Base-by-base conservation (phyloP, 2,329 filamentous ascomycete genomes). In the Botrytis sinoallii region DNA sequence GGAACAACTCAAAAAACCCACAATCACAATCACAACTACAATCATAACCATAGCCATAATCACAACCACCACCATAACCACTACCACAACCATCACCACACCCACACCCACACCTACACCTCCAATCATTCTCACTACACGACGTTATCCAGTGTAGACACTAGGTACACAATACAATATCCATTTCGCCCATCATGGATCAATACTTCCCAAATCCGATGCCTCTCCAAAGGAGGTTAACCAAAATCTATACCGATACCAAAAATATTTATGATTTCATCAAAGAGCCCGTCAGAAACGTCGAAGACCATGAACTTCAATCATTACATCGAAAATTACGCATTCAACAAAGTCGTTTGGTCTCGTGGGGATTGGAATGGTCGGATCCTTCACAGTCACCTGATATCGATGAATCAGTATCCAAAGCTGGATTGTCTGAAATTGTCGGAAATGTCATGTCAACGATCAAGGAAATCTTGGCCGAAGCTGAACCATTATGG, bases 321-420 rank as follows among this genome's bases (percentile, higher is more conserved):
- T 87, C 88, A 25, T 84, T 95, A 46, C 91, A 94, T 81, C 90
- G 92, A 76, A 93, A 93, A 81, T 88, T 94, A 76, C 88, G 91
- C 76, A 94, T 94, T 77, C 93, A 95, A 79, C 79, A 80, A 72
- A 92, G 94, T 83, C 87, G 93, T 25, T 85, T 95, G 65, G 90
- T 93, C 74, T 91, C 90, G 75, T 95, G 93, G 93, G 93, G 92
- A 0, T 84, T 94, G 70, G 91, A 94, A 81, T 95, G 93, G 93
- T 92, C 90, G 73, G 92, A 94, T 81, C 89, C 91, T 61, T 83
- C 84, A 25, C 87, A 91, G 79, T 86, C 90, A 74, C 88, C 89
- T 78, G 89, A 93, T 81, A 94, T 95, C 75, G 89, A 91, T 79
- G 89, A 90, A 79, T 89, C 88, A 22, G 84, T 91, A 14, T 92